Evolutionary conservation across 257 asterid genomes (phyloP).

Genomic region (Handroanthus guayacan): DNA sequence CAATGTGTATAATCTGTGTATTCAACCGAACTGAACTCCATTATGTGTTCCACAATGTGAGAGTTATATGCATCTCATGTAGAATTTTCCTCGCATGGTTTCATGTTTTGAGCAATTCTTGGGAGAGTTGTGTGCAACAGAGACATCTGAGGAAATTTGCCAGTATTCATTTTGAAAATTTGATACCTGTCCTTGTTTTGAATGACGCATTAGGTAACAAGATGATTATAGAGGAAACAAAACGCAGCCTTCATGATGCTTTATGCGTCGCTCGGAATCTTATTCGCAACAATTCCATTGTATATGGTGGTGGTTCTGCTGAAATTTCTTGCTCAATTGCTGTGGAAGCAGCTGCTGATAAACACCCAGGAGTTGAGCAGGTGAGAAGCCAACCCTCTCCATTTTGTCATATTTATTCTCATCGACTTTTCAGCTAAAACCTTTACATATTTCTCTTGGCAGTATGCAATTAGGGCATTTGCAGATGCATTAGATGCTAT

Average conservation of each 20-base stretch:
- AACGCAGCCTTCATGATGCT: conserved; percentile 97
- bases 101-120: not conserved
- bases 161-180: not conserved
- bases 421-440: conserved; percentile 17
- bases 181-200: conserved; percentile 14
- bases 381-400: conserved; percentile 35
- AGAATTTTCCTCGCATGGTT: not conserved
- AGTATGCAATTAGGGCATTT: conserved; percentile 89
- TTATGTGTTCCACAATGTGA: not conserved
- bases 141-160: not conserved
- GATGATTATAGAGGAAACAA: conserved; percentile 98
- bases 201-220: conserved; percentile 72
- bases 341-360: conserved; percentile 97
- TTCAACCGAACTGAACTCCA: not conserved
- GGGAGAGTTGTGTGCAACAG: not conserved
- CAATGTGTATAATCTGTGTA: not conserved
- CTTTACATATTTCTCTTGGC: conserved; percentile 30
- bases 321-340: conserved; percentile 95
- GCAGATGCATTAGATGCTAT: conserved; percentile 95
- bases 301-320: conserved; percentile 98
- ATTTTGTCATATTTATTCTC: not conserved
- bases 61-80: not conserved
- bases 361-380: conserved; percentile 98
- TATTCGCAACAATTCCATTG: conserved; percentile 92
- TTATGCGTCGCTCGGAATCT: conserved; percentile 93